Conservation (phyloP, 2,329 filamentous ascomycete genomes). For the Paecilomyces formosus region DNA sequence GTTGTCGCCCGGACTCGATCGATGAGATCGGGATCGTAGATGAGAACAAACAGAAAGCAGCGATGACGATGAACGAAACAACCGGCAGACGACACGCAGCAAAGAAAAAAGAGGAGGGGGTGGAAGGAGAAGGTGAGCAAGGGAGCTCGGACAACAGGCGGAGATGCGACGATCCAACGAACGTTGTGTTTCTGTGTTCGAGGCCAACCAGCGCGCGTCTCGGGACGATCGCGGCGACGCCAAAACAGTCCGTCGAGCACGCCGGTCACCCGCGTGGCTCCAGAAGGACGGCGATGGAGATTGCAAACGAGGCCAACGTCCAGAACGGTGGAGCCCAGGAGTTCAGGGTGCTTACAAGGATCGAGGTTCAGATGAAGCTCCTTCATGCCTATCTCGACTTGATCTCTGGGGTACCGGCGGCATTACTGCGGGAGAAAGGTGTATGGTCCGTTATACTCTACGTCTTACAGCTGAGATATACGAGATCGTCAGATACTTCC, state of each 20-base stretch:
- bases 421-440: too few relatives aligned
- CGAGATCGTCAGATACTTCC: not conserved
- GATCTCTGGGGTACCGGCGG: too few relatives aligned
- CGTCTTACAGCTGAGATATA: too few relatives aligned
- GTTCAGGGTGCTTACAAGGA: not conserved
- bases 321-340: not conserved
- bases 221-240: not conserved
- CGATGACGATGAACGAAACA: not conserved
- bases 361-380: not conserved
- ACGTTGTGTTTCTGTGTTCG: not conserved
- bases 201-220: not conserved
- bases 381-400: too few relatives aligned
- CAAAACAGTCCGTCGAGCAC: not conserved
- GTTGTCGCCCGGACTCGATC: not conserved
- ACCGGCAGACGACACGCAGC: not conserved
- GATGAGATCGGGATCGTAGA: not conserved
- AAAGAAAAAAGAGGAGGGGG: not conserved
- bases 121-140: not conserved
- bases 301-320: not conserved
- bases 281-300: not conserved
- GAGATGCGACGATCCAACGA: not conserved
- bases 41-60: not conserved
- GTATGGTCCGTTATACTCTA: too few relatives aligned
- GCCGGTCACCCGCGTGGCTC: conserved; percentile 1
- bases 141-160: not conserved